Percentiles rank a stretch among this genome's conserved stretches.
phyloP scores from a whole-genome alignment of 495 filamentous ascomycete genomes.

The Aspergillus conjunctus region DNA sequence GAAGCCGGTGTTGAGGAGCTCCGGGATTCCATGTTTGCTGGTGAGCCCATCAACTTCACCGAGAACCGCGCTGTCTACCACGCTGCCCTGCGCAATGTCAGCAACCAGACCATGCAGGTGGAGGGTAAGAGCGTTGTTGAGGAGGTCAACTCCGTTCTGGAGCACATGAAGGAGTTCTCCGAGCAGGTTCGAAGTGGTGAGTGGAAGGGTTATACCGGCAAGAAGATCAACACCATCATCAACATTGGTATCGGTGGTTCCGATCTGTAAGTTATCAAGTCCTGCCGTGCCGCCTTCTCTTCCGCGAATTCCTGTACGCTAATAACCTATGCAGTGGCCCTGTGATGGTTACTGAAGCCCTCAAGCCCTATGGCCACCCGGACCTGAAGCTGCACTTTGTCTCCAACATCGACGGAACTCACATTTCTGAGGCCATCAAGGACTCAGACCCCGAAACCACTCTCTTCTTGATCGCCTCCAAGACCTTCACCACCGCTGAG shows the following conservation, averaged over 20 bases:
- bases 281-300: not conserved
- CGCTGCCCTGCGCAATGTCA: conserved; percentile 84
- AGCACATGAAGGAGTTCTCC: conserved; percentile 97
- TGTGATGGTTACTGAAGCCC: conserved; percentile 96
- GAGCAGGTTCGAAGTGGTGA: conserved; percentile 91
- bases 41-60: conserved; percentile 98
- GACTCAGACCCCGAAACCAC: conserved; percentile 93
- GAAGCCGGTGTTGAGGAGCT: conserved; percentile 90
- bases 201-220: conserved; percentile 99
- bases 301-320: conserved; percentile 27
- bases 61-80: conserved; percentile 97
- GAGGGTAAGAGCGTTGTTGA: conserved; percentile 95
- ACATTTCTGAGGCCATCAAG: conserved; percentile 91
- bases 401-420: conserved; percentile 98
- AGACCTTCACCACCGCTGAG: conserved; percentile 99
- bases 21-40: conserved; percentile 93
- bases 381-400: conserved; percentile 93
- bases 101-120: conserved; percentile 84
- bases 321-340: conserved; percentile 67
- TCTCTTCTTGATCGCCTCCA: conserved; percentile 95
- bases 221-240: conserved; percentile 93
- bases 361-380: conserved; percentile 88
- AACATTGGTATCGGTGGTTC: conserved; percentile 99
- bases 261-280: conserved; percentile 72
- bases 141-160: conserved; percentile 85